Percentiles rank a stretch among this genome's conserved stretches.
Conservation (phyloP, 2,329 filamentous ascomycete genomes). For the Gremmenia infestans region DNA sequence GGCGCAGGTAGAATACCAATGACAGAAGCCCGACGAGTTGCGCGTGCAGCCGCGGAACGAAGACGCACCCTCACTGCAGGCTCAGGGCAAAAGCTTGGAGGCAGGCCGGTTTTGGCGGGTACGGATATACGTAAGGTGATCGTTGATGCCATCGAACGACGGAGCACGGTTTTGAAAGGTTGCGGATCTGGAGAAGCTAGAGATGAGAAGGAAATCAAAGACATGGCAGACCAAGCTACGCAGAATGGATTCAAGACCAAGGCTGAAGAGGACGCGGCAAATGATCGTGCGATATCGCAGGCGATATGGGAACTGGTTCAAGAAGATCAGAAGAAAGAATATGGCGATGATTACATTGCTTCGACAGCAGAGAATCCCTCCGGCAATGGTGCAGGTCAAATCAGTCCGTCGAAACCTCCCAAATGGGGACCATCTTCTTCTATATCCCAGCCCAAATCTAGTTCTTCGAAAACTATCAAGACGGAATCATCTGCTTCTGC, state of each 20-base stretch:
- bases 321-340: conserved; percentile 51
- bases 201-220: conserved; percentile 59
- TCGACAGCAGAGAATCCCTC: conserved; percentile 28
- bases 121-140: conserved; percentile 69
- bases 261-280: conserved; percentile 83
- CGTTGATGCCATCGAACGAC: conserved; percentile 63
- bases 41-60: conserved; percentile 69
- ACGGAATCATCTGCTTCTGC: conserved; percentile 7
- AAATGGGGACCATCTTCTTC: conserved; percentile 9
- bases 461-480: conserved; percentile 13
- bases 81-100: conserved; percentile 70
- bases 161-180: conserved; percentile 61
- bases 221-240: conserved; percentile 58
- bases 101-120: conserved; percentile 49
- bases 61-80: conserved; percentile 53
- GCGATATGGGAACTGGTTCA: conserved; percentile 83
- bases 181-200: conserved; percentile 61
- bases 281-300: conserved; percentile 79
- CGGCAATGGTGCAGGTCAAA: conserved; percentile 28
- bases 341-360: conserved; percentile 26
- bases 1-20: conserved; percentile 63
- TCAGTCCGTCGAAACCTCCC: conserved; percentile 9
- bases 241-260: conserved; percentile 74
- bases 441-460: conserved; percentile 1
- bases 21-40: conserved; percentile 69